Base-by-base conservation (phyloP, 1,139 yeast genomes). In the Yamadazyma conglobata region DNA sequence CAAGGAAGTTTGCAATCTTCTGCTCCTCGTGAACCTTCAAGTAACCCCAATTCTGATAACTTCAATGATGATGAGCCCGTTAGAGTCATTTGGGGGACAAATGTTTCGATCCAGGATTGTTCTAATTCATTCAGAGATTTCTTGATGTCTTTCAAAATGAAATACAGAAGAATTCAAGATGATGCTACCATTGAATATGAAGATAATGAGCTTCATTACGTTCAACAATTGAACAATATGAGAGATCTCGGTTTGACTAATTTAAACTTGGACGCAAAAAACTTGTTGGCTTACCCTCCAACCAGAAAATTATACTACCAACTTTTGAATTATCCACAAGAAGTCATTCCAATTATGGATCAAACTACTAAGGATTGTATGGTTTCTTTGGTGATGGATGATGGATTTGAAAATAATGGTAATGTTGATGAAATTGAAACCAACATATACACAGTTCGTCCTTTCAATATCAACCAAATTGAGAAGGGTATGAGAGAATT, bases 41-140 rank as follows among this genome's bases (percentile, higher is more conserved):
- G 65, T 13, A 50, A 52, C 23, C 43, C 58, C 10, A 50, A 46
- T 32, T 51, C 63, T 10, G 65, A 59, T 19, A 52, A 54, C 10
- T 39, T 43, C 16, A 54, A 39, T 27, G 45, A 43, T 11, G 79
- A 73, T 37, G 93, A 81, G 43, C 93, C 95, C 1, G 77, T 80
- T 19, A 75, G 95, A 50, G 95, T 91, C 34, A 89, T 91, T 49
- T 91, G 99, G 99, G 99, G 99, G 56, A 91, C 99, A 2, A 89
- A 91, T 52, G 96, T 91, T 18, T 83, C 94, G 24, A 88, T 93
- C 47, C 85, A 79, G 48, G 96, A 91, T 50, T 81, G 91, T 47
- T 75, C 86, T 31, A 80, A 77, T 43, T 70, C 74, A 31, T 91
- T 91, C 61, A 71, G 94, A 42, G 82, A 81, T 42, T 93, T 91